A percentile compares a stretch with the other conserved stretches of the same genome.
phyloP scores from a whole-genome alignment of 2,329 filamentous ascomycete genomes.

The Pseudogymnoascus sp. region DNA sequence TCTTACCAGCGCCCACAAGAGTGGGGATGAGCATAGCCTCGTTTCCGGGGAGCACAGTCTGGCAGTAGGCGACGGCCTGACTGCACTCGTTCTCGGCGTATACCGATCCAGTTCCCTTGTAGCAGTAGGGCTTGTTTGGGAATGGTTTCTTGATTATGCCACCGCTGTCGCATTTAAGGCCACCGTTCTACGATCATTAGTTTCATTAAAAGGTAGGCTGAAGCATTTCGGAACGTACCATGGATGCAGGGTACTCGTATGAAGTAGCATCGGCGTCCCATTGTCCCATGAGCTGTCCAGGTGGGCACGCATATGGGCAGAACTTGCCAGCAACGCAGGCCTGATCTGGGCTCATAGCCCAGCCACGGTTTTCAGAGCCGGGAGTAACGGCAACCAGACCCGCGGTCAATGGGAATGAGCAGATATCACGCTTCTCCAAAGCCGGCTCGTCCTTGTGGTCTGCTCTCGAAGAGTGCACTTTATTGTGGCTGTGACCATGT shows the following conservation, averaged over 20 bases:
- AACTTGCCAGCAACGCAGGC: constrained; percentile 59
- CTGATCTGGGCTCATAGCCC: constrained; percentile 73
- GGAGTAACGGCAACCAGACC: constrained; percentile 64
- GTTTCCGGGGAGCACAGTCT: constrained; percentile 71
- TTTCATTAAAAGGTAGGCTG: neutral
- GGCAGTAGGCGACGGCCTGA: constrained; percentile 61
- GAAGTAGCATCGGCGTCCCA: constrained; percentile 63
- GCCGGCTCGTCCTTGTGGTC: constrained; percentile 14
- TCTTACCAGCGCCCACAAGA: constrained; percentile 42
- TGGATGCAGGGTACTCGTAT: constrained; percentile 63
- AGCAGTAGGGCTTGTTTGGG: constrained; percentile 59
- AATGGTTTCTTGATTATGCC: constrained; percentile 66
- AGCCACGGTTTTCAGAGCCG: constrained; percentile 58
- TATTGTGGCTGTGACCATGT: constrained; percentile 18
- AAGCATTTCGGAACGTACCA: constrained; percentile 45
- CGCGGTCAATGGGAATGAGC: constrained; percentile 58
- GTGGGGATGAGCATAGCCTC: constrained; percentile 80
- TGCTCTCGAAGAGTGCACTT: constrained; percentile 20
- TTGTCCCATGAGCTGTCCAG: constrained; percentile 70
- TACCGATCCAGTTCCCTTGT: constrained; percentile 59
- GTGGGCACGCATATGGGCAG: constrained; percentile 70
- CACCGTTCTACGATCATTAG: constrained; percentile 53
- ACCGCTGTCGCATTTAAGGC: constrained; percentile 61
- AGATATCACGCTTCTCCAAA: constrained; percentile 36
- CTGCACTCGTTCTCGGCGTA: constrained; percentile 60